A percentile compares a stretch with the other conserved stretches of the same genome.
Evolutionary conservation across 208 protist genomes (phyloP).

Genomic region (Leptomonas pyrrhocoris): DNA sequence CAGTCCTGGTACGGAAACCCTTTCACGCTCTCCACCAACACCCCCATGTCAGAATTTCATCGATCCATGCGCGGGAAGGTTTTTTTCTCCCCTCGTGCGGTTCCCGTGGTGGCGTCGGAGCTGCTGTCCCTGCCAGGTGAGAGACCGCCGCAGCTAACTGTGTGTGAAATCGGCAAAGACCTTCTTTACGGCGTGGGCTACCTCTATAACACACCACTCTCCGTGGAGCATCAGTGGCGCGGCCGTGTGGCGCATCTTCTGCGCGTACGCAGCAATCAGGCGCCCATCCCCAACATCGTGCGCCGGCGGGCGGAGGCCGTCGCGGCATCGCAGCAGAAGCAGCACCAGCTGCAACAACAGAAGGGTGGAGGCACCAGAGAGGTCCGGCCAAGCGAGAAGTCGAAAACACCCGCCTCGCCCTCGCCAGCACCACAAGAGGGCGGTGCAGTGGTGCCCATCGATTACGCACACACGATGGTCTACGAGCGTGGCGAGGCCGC

Average conservation of each 20-base stretch:
- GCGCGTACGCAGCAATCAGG: conserved; percentile 31
- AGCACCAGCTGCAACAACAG: neutral
- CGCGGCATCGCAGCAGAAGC: neutral
- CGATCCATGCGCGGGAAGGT: conserved; percentile 51
- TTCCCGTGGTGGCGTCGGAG: conserved; percentile 45
- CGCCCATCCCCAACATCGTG: conserved; percentile 29
- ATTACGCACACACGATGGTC: conserved; percentile 20
- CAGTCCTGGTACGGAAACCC: conserved; percentile 65
- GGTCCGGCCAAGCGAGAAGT: neutral
- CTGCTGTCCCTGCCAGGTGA: conserved; percentile 46
- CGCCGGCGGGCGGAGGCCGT: conserved; percentile 19
- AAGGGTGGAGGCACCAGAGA: neutral
- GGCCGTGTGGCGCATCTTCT: conserved; percentile 55
- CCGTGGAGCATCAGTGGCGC: conserved; percentile 76
- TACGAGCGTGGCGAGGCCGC: conserved; percentile 39
- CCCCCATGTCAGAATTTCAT: conserved; percentile 58
- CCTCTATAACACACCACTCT: conserved; percentile 70
- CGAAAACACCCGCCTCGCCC: neutral
- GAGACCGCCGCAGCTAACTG: conserved; percentile 27
- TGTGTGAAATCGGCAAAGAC: conserved; percentile 64
- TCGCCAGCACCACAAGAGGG: neutral
- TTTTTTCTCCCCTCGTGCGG: conserved; percentile 54
- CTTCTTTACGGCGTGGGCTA: conserved; percentile 79
- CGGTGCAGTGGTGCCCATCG: neutral
- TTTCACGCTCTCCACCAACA: conserved; percentile 43